Evolutionary conservation across 2,329 filamentous ascomycete genomes (phyloP), one percentile per base, ranked within the genome.

Genomic region (Aspergillus floridensis): DNA sequence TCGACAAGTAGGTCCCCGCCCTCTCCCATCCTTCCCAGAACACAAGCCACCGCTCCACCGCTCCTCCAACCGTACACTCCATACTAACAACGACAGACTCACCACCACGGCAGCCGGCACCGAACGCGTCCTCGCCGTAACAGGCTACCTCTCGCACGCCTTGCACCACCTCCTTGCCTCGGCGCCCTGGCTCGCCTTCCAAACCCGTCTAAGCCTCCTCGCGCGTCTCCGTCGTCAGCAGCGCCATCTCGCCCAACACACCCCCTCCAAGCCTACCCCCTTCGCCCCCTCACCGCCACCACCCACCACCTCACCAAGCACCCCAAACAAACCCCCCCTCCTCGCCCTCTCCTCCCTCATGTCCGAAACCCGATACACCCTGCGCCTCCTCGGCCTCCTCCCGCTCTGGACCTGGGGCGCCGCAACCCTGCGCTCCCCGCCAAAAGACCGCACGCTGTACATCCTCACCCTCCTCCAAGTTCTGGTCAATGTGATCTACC

Each of bases 341-440:
- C 75, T 86, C 41, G 80, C 84, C 16, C 71, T 77, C 53, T 74
- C 70, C 52, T 68, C 71, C 32, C 70, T 79, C 59, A 83, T 68
- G 78, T 91, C 70, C 7, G 76, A 80, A 65, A 77, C 75, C 19
- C 78, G 79, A 55, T 79, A 82, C 80, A 76, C 82, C 78, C 70
- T 80, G 41, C 76, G 78, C 14, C 81, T 96, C 14, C 85, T 87
- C 19, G 81, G 76, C 35, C 79, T 93, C 56, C 81, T 95, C 50
- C 84, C 92, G 0, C 81, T 97, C 31, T 96, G 91, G 88, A 88
- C 68, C 68, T 96, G 70, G 87, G 87, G 53, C 81, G 96, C 73
- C 90, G 91, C 75, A 79, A 87, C 64, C 57, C 77, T 87, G 67
- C 74, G 73, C 55, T 76, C 56, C 53, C 76, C 68, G 47, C 75